Percentiles rank a stretch among this genome's conserved stretches.
Conservation (phyloP, 345 rosid genomes). For the Bruguiera gymnorhiza region DNA sequence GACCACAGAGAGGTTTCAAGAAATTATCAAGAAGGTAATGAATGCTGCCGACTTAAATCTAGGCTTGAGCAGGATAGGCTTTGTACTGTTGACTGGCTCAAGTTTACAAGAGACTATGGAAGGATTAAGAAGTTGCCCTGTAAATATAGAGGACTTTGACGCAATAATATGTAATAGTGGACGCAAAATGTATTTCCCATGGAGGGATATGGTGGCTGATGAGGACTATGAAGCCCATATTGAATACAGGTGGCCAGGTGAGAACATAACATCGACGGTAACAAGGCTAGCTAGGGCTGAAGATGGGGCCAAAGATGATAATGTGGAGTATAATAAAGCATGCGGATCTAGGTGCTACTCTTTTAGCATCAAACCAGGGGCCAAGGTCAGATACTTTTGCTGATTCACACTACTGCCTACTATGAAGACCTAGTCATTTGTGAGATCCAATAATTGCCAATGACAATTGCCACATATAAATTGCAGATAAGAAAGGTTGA, state of each 20-base stretch:
- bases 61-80: constrained; percentile 52
- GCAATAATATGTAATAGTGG: constrained; percentile 87
- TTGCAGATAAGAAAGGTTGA: constrained; percentile 60
- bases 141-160: constrained; percentile 73
- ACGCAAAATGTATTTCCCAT: constrained; percentile 70
- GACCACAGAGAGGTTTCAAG: constrained; percentile 38
- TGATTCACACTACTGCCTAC: background rate
- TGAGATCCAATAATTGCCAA: constrained; percentile 4
- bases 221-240: constrained; percentile 67
- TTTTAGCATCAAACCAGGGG: constrained; percentile 60
- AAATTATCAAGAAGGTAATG: constrained; percentile 56
- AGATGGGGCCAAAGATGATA: constrained; percentile 48
- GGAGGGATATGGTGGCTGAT: constrained; percentile 74
- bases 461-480: constrained; percentile 15
- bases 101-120: constrained; percentile 54
- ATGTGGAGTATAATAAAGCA: constrained; percentile 40
- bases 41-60: constrained; percentile 53
- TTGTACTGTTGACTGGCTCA: constrained; percentile 62
- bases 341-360: constrained; percentile 63
- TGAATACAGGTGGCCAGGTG: constrained; percentile 90
- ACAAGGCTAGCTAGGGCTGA: constrained; percentile 51
- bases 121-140: constrained; percentile 43
- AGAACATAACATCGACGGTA: constrained; percentile 51
- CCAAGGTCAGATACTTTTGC: constrained; percentile 42
- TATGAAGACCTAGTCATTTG: background rate